These are phyloP conservation scores for Argentina anserina DNA, from an alignment of 306 rosid genomes.

Conservation along the genomic window DNA sequence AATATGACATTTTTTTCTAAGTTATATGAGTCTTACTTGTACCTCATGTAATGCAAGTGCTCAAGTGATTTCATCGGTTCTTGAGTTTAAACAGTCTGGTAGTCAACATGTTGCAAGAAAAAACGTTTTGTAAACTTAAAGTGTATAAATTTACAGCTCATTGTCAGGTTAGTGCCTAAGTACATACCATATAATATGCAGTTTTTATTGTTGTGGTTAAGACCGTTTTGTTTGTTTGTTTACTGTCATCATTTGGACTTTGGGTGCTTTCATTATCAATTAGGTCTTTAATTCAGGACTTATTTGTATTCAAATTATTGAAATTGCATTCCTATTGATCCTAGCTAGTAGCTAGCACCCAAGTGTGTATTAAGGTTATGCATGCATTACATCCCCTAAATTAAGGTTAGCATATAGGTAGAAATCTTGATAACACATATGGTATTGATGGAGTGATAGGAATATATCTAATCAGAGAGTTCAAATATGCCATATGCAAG, in stretches of 20 bases:
- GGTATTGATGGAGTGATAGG: neutral
- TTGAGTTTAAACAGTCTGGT: neutral
- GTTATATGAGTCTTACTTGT: neutral
- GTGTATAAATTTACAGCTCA: neutral
- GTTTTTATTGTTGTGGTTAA: neutral
- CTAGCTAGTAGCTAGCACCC: neutral
- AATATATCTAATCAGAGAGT: neutral
- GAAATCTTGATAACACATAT: too few relatives aligned
- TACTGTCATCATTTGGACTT: neutral
- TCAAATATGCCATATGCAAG: neutral
- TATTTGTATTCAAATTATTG: neutral
- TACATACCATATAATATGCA: neutral
- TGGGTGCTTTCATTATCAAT: neutral
- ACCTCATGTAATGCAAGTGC: neutral
- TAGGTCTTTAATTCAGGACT: neutral
- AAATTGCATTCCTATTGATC: neutral
- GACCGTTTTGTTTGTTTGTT: slow-evolving; percentile 1
- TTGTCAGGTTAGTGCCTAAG: neutral
- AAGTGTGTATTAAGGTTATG: neutral
- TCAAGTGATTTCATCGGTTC: neutral
- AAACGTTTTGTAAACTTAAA: neutral
- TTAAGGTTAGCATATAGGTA: neutral
- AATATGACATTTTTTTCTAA: too few relatives aligned
- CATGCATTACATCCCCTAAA: neutral
- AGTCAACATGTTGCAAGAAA: neutral